A percentile compares a stretch with the other conserved stretches of the same genome.
These are phyloP conservation scores for Dactylonectria estremocensis DNA, from an alignment of 2,329 filamentous ascomycete species.

Conservation along the genomic window DNA sequence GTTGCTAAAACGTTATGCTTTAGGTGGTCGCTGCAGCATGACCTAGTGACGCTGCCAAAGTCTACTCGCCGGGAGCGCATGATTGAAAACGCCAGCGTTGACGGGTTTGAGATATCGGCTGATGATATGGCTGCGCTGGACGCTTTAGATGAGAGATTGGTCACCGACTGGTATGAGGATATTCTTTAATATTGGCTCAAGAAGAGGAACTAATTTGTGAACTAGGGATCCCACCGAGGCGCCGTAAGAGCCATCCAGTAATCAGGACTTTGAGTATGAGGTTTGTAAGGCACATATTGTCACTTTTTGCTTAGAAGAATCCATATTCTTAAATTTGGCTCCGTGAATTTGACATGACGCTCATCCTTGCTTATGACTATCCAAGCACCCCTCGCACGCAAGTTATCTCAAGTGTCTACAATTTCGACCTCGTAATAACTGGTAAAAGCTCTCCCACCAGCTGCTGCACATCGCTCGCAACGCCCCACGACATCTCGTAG, in stretches of 20 bases:
- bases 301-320: not conserved
- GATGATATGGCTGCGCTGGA: slow-evolving; percentile 76
- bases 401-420: slow-evolving; percentile 18
- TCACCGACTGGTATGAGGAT: slow-evolving; percentile 73
- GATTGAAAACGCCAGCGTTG: slow-evolving; percentile 74
- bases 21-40: slow-evolving; percentile 84
- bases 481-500: slow-evolving; percentile 73
- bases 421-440: slow-evolving; percentile 8
- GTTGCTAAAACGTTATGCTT: slow-evolving; percentile 15
- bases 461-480: slow-evolving; percentile 64
- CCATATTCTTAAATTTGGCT: not conserved
- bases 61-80: slow-evolving; percentile 75
- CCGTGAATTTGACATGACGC: not conserved
- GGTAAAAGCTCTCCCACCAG: slow-evolving; percentile 32
- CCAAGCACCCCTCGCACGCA: not conserved
- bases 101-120: slow-evolving; percentile 72
- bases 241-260: no score
- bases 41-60: slow-evolving; percentile 82
- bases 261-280: no score
- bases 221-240: slow-evolving; percentile 52
- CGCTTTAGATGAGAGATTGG: slow-evolving; percentile 78
- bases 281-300: not conserved
- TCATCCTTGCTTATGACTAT: not conserved
- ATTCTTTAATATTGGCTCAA: rapidly evolving
- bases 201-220: slow-evolving; percentile 15